phyloP scores from a whole-genome alignment of 768 basidiomycete genomes.

The Russula vinacea region DNA sequence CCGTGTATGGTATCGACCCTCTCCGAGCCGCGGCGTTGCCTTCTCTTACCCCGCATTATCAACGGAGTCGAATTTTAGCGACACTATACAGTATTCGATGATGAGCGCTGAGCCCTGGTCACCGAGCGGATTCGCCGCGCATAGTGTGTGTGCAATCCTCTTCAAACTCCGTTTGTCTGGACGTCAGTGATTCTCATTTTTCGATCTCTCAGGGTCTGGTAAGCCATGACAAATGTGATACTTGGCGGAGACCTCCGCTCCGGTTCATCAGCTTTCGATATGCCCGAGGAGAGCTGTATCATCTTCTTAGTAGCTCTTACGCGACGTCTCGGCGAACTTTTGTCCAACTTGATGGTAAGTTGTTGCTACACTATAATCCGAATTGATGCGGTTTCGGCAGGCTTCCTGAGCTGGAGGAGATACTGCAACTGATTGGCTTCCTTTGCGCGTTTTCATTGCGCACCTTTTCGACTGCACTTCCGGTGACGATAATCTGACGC shows the following conservation, averaged over 20 bases:
- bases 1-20: too few species aligned
- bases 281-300: slow-evolving; percentile 56
- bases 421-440: slow-evolving; percentile 43
- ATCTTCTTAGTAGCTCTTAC: too few species aligned
- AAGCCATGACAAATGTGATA: slow-evolving; percentile 48
- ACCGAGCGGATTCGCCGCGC: slow-evolving; percentile 67
- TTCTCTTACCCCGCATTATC: slow-evolving; percentile 36
- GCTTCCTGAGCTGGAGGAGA: slow-evolving; percentile 59
- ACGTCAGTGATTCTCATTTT: too few species aligned
- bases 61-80: slow-evolving; percentile 35
- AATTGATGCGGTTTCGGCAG: slow-evolving; percentile 36
- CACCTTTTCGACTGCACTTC: slow-evolving; percentile 52
- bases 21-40: slow-evolving; percentile 37
- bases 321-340: slow-evolving; percentile 9
- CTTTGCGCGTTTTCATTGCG: slow-evolving; percentile 45
- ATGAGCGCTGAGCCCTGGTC: slow-evolving; percentile 52
- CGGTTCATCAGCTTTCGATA: too few species aligned
- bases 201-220: too few species aligned
- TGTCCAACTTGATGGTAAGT: slow-evolving; percentile 20
- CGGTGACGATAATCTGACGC: slow-evolving; percentile 49
- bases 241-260: slow-evolving; percentile 54
- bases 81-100: slow-evolving; percentile 49
- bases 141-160: slow-evolving; percentile 55
- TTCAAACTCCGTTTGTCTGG: too few species aligned
- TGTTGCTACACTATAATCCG: not conserved